Conservation (phyloP, 2,329 filamentous ascomycete species). For the Diaporthe vexans region DNA sequence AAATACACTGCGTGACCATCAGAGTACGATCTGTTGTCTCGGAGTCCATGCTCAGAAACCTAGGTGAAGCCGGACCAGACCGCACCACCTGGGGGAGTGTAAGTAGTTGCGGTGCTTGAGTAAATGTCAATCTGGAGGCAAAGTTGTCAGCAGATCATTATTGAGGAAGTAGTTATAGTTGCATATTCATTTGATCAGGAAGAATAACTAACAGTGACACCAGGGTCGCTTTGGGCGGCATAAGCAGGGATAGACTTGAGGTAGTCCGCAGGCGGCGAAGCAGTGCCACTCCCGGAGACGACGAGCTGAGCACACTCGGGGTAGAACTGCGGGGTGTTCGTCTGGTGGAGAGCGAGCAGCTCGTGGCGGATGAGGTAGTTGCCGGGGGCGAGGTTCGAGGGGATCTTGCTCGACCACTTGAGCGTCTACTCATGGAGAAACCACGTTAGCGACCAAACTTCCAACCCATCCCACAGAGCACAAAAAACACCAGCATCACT, state of each 20-base stretch:
- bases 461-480: no score
- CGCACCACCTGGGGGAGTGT: slow-evolving; percentile 61
- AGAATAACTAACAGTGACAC: slow-evolving; percentile 57
- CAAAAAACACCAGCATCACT: neutral
- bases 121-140: slow-evolving; percentile 61
- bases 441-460: neutral
- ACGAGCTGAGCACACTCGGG: slow-evolving; percentile 69
- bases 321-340: slow-evolving; percentile 66
- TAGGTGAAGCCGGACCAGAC: slow-evolving; percentile 60
- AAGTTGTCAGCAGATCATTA: neutral
- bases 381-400: slow-evolving; percentile 62
- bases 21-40: no score
- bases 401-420: slow-evolving; percentile 65
- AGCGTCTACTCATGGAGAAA: slow-evolving; percentile 48
- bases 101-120: slow-evolving; percentile 57
- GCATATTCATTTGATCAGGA: no score
- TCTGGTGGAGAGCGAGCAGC: slow-evolving; percentile 68
- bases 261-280: slow-evolving; percentile 55
- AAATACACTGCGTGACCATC: no score
- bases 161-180: no score
- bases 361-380: slow-evolving; percentile 71
- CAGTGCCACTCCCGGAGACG: slow-evolving; percentile 63
- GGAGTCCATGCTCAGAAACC: no score
- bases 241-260: slow-evolving; percentile 62
- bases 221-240: slow-evolving; percentile 60